phyloP scores from a whole-genome alignment of 108 stramenopile genomes.

The Conticribra guillardii region DNA sequence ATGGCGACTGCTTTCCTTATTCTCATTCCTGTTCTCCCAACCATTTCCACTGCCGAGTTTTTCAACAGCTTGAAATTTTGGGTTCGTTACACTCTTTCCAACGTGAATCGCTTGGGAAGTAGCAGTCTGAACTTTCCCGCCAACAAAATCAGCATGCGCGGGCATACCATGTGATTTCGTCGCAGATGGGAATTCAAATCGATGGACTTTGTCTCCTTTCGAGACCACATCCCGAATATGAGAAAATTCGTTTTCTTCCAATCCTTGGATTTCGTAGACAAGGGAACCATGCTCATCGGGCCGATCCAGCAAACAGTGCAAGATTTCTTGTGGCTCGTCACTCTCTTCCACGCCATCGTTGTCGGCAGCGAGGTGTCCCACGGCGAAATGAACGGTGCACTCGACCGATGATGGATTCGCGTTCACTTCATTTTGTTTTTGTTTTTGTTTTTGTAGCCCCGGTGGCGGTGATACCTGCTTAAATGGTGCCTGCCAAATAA shows the following conservation, averaged over 20 bases:
- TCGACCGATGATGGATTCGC: not conserved
- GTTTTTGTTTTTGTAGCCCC: no score
- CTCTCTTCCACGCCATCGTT: no score
- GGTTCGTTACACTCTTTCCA: not conserved
- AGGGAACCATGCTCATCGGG: constrained; percentile 1
- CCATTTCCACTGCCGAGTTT: not conserved
- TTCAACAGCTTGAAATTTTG: constrained; percentile 8
- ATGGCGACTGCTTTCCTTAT: not conserved
- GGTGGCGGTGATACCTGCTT: no score
- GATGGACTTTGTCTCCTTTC: not conserved
- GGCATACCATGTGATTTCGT: not conserved
- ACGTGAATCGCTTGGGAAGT: constrained; percentile 10
- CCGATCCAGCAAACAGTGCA: constrained; percentile 2
- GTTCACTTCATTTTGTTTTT: no score
- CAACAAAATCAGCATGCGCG: not conserved
- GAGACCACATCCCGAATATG: not conserved
- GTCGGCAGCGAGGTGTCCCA: not conserved
- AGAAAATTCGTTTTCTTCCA: constrained; percentile 5
- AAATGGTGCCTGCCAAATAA: no score
- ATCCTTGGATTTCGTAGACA: constrained; percentile 10
- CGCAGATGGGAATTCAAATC: constrained; percentile 1
- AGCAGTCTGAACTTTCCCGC: not conserved
- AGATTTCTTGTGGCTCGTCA: not conserved
- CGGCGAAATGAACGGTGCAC: constrained; percentile 4
- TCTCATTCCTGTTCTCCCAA: not conserved